Evolutionary conservation across 192 early-diverging fungal genomes (phyloP), one percentile per base, ranked within the genome.

Genomic region (Coemansia sp.): DNA sequence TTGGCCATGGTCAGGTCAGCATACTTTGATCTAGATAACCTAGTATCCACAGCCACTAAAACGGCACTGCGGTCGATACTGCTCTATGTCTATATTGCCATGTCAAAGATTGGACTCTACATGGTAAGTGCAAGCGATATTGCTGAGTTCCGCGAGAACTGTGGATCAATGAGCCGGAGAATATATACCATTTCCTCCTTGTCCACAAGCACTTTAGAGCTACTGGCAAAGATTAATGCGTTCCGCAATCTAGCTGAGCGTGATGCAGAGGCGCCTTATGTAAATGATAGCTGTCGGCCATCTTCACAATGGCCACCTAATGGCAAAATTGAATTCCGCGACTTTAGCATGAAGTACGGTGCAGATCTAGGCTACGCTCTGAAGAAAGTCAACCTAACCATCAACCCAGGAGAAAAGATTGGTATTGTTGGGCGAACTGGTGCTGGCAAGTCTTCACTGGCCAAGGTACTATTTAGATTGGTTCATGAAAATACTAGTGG

Each of bases 401-500:
- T 88, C 1, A 21, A 66, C 5, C 66, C 86, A 2, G 85, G 89
- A 11, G 90, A 94, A 63, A 85, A 78, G 27, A 73, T 90, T 29
- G 91, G 89, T 3, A 77, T 85, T 21, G 77, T 83, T 34, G 84
- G 84, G 3, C 70, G 81, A 21, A 86, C 85, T 15, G 87, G 89
- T 10, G 87, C 87, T 6, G 89, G 89, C 1, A 91, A 91, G 63
- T 88, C 89, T 2, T 84, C 89, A 5, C 65, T 89, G 21, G 77
- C 82, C 0, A 78, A 82, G 41, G 78, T 85, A 1, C 69, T 91
- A 34, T 90, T 91, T 65, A 84, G 85, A 12, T 80, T 90, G 41
- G 75, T 90, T 66, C 84, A 88, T 19, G 87, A 90, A 41, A 87
- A 85, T 0, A 66, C 76, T 1, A 57, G 34, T 1, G 80, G 80